phyloP scores from a whole-genome alignment of 306 rosid species.

The Cucurbita pepo region DNA sequence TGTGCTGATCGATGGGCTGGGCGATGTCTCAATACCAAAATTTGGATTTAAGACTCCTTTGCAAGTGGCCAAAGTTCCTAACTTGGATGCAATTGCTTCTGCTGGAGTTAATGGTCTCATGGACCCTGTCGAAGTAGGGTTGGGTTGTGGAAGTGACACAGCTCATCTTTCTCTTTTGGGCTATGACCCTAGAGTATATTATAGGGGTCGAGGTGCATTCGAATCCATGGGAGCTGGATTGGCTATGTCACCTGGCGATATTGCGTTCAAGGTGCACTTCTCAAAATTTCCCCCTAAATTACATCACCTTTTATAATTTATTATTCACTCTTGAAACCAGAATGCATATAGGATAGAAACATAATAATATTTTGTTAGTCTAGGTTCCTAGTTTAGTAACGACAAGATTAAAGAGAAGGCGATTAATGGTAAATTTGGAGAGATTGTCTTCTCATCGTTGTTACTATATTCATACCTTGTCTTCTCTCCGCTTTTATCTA shows the following conservation, averaged over 20 bases:
- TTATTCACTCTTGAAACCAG: background rate
- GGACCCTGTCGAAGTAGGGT: constrained; percentile 97
- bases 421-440: background rate
- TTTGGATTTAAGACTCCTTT: constrained; percentile 74
- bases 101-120: constrained; percentile 84
- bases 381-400: background rate
- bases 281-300: background rate
- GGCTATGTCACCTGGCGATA: constrained; percentile 97
- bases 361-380: background rate
- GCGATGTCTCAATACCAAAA: constrained; percentile 80
- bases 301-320: background rate
- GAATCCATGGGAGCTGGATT: constrained; percentile 99
- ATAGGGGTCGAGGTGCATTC: constrained; percentile 89
- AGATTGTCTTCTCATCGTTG: background rate
- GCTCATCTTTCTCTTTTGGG: constrained; percentile 94
- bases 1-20: constrained; percentile 88
- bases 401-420: background rate
- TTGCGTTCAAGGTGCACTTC: constrained; percentile 68
- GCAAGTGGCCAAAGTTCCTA: constrained; percentile 60
- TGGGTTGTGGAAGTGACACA: constrained; percentile 96
- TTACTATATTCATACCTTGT: background rate
- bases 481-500: background rate
- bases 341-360: background rate
- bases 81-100: constrained; percentile 79
- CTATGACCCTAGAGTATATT: constrained; percentile 79